A percentile compares a stretch with the other conserved stretches of the same genome.
phyloP scores from a whole-genome alignment of 495 filamentous ascomycete species.

The Aspergillus cristatus region DNA sequence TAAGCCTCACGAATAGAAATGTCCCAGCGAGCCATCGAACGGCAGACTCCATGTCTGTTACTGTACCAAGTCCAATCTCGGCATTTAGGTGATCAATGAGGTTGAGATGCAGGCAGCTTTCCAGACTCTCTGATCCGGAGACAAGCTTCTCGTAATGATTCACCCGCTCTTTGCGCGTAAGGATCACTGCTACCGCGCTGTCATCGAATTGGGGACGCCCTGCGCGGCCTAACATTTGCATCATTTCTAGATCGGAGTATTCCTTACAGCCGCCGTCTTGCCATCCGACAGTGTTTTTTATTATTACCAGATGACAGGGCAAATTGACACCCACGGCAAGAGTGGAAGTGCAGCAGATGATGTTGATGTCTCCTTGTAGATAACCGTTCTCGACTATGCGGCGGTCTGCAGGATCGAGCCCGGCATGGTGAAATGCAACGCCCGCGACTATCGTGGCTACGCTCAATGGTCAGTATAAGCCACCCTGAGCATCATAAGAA shows the following conservation, averaged over 20 bases:
- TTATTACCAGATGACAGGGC: slow-evolving; percentile 84
- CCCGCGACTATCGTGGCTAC: slow-evolving; percentile 54
- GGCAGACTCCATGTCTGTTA: slow-evolving; percentile 60
- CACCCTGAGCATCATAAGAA: not conserved
- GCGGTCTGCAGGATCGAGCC: slow-evolving; percentile 65
- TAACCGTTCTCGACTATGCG: slow-evolving; percentile 62
- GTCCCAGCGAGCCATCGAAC: slow-evolving; percentile 78
- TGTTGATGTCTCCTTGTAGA: slow-evolving; percentile 63
- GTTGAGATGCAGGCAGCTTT: slow-evolving; percentile 81
- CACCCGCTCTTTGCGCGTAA: slow-evolving; percentile 64
- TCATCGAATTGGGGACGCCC: slow-evolving; percentile 90
- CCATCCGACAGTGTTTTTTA: slow-evolving; percentile 81
- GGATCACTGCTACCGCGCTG: slow-evolving; percentile 75
- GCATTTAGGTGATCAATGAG: slow-evolving; percentile 92
- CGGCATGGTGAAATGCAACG: slow-evolving; percentile 92
- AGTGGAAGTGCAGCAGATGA: slow-evolving; percentile 95
- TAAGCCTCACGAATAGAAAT: slow-evolving; percentile 77
- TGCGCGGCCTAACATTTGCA: slow-evolving; percentile 96
- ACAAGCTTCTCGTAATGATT: slow-evolving; percentile 73
- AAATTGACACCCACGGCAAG: slow-evolving; percentile 90
- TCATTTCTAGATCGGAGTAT: slow-evolving; percentile 87
- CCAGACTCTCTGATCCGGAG: slow-evolving; percentile 71
- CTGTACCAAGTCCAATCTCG: slow-evolving; percentile 78
- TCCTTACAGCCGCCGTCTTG: slow-evolving; percentile 57
- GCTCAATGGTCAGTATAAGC: not conserved